Evolutionary conservation across 2,329 filamentous ascomycete species (phyloP).

Genomic region (Fusarium compactum): DNA sequence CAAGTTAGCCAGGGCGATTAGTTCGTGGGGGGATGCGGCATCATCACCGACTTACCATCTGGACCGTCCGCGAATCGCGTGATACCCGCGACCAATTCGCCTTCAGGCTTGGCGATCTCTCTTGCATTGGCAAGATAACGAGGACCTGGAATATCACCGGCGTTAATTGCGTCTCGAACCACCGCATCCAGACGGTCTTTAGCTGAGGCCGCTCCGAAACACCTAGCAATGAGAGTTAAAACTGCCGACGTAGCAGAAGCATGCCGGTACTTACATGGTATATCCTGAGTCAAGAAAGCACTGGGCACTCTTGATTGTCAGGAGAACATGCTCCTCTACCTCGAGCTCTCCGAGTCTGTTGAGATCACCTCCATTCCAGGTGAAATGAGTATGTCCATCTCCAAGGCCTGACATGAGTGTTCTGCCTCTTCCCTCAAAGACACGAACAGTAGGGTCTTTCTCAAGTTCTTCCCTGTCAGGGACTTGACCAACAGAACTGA

Average conservation of each 20-base stretch:
- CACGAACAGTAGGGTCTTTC: not conserved
- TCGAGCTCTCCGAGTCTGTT: conserved; percentile 21
- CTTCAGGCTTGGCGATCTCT: conserved; percentile 29
- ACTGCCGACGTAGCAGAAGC: not conserved
- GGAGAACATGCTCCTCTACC: conserved; percentile 29
- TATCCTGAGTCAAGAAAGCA: conserved; percentile 36
- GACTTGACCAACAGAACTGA: not conserved
- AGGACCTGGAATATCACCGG: conserved; percentile 25
- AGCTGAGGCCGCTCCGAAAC: conserved; percentile 33
- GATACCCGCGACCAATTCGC: conserved; percentile 27
- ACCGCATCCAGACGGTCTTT: conserved; percentile 36
- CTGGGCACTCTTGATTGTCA: conserved; percentile 27
- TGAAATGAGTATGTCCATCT: conserved; percentile 31
- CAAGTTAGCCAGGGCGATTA: not conserved
- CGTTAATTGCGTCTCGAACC: conserved; percentile 30
- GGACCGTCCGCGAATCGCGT: conserved; percentile 12
- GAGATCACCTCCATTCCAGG: conserved; percentile 32
- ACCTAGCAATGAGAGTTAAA: not conserved
- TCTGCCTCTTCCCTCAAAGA: conserved; percentile 22
- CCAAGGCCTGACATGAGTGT: conserved; percentile 31
- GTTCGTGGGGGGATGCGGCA: not conserved
- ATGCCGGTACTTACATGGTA: conserved; percentile 15
- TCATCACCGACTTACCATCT: not conserved
- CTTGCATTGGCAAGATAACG: conserved; percentile 28
- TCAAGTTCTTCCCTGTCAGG: not conserved